Conservation (phyloP, 805 yeast genomes). For the Alloascoidea hylecoeti region DNA sequence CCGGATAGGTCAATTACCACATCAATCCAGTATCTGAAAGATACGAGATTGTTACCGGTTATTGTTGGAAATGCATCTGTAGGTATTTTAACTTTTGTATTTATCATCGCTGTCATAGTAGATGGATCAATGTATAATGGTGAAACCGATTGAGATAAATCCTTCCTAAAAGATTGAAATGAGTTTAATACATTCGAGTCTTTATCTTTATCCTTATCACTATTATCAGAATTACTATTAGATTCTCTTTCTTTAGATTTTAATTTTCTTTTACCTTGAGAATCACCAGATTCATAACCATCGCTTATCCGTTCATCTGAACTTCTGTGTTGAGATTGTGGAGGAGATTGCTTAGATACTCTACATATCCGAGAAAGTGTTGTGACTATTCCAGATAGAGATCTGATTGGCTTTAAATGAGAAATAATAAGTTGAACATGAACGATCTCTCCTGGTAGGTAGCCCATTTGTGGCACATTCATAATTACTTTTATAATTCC, state of each 20-base stretch:
- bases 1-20: conserved; percentile 58
- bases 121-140: conserved; percentile 71
- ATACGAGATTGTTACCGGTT: conserved; percentile 50
- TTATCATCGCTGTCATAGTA: conserved; percentile 38
- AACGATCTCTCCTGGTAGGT: conserved; percentile 62
- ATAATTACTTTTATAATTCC: conserved; percentile 23
- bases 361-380: conserved; percentile 75
- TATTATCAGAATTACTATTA: not conserved
- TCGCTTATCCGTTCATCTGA: too few species aligned
- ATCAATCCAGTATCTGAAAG: conserved; percentile 78
- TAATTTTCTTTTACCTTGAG: not conserved
- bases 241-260: not conserved
- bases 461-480: conserved; percentile 49
- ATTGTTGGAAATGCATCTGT: conserved; percentile 81
- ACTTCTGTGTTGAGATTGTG: too few species aligned
- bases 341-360: conserved; percentile 19
- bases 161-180: conserved; percentile 57
- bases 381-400: conserved; percentile 59
- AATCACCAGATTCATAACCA: too few species aligned
- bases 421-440: conserved; percentile 55
- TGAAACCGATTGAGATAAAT: conserved; percentile 59
- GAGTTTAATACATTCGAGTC: not conserved
- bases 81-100: conserved; percentile 59
- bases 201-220: not conserved
- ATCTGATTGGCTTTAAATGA: conserved; percentile 60